Conservation (phyloP, 352 stramenopile genomes). For the Globisporangium echinulatum region DNA sequence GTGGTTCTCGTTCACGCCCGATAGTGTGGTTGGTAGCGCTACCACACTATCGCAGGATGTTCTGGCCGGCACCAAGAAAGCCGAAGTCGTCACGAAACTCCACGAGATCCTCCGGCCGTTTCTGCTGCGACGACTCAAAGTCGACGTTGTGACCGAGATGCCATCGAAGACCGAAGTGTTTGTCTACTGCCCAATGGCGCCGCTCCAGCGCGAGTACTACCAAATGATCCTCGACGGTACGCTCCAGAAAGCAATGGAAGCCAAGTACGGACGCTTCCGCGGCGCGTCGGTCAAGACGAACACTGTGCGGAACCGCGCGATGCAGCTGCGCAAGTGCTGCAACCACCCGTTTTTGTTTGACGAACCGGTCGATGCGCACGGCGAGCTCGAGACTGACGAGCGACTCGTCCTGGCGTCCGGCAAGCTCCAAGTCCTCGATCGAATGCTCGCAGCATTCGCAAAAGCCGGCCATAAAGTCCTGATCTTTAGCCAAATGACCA, state of each 20-base stretch:
- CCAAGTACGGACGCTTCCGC: conserved; percentile 67
- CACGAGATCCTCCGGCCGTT: conserved; percentile 97
- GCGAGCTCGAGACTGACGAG: conserved; percentile 71
- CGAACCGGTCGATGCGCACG: conserved; percentile 49
- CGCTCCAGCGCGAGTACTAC: conserved; percentile 94
- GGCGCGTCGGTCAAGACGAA: conserved; percentile 42
- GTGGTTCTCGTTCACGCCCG: conserved; percentile 97
- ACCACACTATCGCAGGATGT: conserved; percentile 82
- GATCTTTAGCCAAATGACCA: conserved; percentile 98
- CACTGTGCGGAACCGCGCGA: conserved; percentile 78
- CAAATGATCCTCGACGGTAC: conserved; percentile 87
- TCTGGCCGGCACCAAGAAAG: conserved; percentile 88
- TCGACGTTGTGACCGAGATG: conserved; percentile 90
- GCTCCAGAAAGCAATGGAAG: conserved; percentile 82
- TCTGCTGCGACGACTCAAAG: conserved; percentile 94
- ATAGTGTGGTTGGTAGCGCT: conserved; percentile 47
- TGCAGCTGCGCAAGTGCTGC: conserved; percentile 99
- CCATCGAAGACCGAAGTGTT: conserved; percentile 97
- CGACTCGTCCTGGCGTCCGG: conserved; percentile 90
- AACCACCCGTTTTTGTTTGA: conserved; percentile 99
- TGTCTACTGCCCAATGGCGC: conserved; percentile 94
- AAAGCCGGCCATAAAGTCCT: conserved; percentile 95
- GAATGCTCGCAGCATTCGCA: conserved; percentile 94
- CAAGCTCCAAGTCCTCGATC: conserved; percentile 98
- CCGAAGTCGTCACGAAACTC: conserved; percentile 93